A percentile compares a stretch with the other conserved stretches of the same genome.
Conservation (phyloP, 768 basidiomycete genomes). For the Lactarius psammicola region DNA sequence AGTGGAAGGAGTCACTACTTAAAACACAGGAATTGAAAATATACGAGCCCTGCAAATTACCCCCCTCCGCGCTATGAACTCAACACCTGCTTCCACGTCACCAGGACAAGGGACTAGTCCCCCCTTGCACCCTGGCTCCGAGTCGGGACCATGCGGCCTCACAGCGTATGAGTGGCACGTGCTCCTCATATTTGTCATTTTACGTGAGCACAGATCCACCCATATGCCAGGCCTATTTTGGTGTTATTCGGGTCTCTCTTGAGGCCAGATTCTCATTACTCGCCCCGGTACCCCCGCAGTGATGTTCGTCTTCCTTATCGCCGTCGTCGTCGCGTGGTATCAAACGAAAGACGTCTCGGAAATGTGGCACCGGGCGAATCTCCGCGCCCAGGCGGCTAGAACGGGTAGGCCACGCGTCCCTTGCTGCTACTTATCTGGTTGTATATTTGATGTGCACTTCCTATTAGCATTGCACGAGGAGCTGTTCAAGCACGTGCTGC, state of each 20-base stretch:
- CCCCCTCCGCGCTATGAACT: not conserved
- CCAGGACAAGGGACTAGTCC: not conserved
- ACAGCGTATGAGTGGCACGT: not conserved
- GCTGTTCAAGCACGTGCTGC: constrained; percentile 9
- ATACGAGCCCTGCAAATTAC: not conserved
- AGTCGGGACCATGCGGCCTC: constrained; percentile 13
- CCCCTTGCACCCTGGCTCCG: too few species aligned
- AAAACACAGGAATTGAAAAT: not conserved
- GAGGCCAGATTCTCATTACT: not conserved
- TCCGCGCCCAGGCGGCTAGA: not conserved
- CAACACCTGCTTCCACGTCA: not conserved
- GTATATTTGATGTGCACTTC: too few species aligned
- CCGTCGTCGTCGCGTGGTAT: constrained; percentile 2
- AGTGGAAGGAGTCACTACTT: not conserved
- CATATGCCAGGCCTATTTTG: not conserved
- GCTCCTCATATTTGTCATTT: not conserved
- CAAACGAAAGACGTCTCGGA: not conserved
- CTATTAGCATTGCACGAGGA: constrained; percentile 9
- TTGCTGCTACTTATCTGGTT: not conserved
- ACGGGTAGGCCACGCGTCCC: not conserved
- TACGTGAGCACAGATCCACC: constrained; percentile 1
- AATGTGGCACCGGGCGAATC: constrained; percentile 4
- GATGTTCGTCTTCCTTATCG: not conserved
- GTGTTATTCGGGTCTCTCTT: not conserved
- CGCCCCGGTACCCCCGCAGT: constrained; percentile 5